Evolutionary conservation across 306 rosid species (phyloP).

Genomic region (Betula pendula): DNA sequence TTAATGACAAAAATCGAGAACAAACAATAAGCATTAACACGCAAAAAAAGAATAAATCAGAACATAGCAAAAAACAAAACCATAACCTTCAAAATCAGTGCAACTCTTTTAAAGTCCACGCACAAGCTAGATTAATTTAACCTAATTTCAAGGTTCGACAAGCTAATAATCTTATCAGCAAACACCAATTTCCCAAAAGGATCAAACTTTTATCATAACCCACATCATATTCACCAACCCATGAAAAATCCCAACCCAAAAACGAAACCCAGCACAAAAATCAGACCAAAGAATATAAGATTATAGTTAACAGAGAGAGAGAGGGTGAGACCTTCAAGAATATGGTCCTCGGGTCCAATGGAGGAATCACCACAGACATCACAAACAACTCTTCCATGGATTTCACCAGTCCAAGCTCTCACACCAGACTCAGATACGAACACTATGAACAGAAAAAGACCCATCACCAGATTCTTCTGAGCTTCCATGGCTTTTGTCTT

Average conservation of each 20-base stretch:
- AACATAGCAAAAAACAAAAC: not conserved
- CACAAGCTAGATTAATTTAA: not conserved
- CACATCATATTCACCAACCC: not conserved
- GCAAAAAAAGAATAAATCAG: not conserved
- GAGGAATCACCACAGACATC: conserved; percentile 91
- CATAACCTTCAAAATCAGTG: not conserved
- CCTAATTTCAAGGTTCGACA: not conserved
- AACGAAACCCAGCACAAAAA: conserved; percentile 9
- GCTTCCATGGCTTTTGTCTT: conserved; percentile 44
- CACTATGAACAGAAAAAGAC: conserved; percentile 37
- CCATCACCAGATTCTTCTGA: conserved; percentile 32
- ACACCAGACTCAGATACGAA: conserved; percentile 31
- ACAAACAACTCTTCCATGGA: conserved; percentile 90
- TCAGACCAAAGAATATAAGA: not conserved
- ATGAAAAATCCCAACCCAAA: not conserved
- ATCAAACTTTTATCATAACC: not conserved
- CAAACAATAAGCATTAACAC: not conserved
- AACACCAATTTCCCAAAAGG: not conserved
- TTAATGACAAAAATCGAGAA: not conserved
- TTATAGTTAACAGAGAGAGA: conserved; percentile 16
- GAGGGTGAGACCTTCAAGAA: conserved; percentile 73
- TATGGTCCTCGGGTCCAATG: conserved; percentile 87
- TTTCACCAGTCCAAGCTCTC: conserved; percentile 94
- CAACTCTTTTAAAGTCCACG: not conserved
- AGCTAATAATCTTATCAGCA: not conserved